Evolutionary conservation across 73 alveolate species (phyloP), one percentile per base, ranked within the genome.

Genomic region (Paramecium caudatum): DNA sequence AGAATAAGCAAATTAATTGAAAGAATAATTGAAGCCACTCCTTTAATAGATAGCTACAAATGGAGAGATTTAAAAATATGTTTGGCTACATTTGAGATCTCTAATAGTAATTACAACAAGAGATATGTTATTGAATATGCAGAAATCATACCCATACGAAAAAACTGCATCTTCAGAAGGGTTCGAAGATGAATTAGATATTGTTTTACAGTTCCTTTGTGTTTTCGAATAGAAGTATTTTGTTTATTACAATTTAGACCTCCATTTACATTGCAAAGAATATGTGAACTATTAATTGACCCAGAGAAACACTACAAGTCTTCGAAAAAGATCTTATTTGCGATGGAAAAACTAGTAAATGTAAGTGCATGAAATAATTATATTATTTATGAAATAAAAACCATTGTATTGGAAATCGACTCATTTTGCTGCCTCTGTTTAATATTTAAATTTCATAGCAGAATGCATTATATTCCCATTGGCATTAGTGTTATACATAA

Each of bases 301-400:
- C 84, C 84, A 13, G 25, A 34, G 37, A 68, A 68, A 37, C 84
- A 68, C 34, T 68, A 68, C 36, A 68, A 68, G 16, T 68, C 84
- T 32, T 34, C 61, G 3, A 68, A 68, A 9, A 68, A 68, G 37
- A 37, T 68, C 19, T 37, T 68, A 5, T 68, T 68, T 23, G 84
- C 84, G 9, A 68, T 68, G 84, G 84, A 68, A 68, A 68, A 68
- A 37, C 37, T 68, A 34, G 84, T 68, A 34, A 68, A 68, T 68
- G 84, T 68, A 37, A 68, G 84, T 68, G 34, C 50, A 37, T 34
- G 84, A 68, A 32, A 37, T 68, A 68, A 10, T 30, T 32, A 32
- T 34, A 68, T 34, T 27, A 68, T 68, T 12, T 21, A 41, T 74
- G 43, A 74, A 74, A 47, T 16, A 27, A 3, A 45, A 74, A 45